Evolutionary conservation across 2,329 filamentous ascomycete genomes (phyloP).

Genomic region (Truncatella angustata): DNA sequence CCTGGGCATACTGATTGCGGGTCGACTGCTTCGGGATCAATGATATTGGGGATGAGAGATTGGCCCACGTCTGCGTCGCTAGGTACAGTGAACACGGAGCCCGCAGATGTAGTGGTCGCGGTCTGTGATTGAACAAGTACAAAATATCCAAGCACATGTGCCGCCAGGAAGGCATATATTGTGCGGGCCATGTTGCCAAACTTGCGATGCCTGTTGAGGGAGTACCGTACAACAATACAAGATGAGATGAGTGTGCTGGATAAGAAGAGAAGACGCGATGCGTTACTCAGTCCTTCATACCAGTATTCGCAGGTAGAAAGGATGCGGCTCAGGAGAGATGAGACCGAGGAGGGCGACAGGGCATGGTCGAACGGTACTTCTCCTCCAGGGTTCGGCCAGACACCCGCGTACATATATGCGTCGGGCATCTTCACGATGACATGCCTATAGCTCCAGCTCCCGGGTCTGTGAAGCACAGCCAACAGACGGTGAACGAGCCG

Average conservation of each 20-base stretch:
- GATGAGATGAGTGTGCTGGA: constrained; percentile 1
- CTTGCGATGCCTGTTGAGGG: not conserved
- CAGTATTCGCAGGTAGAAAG: not conserved
- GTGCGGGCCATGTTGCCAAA: constrained; percentile 10
- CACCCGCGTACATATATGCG: constrained; percentile 2
- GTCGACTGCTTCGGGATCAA: constrained; percentile 61
- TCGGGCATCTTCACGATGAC: constrained; percentile 3
- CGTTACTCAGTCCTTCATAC: constrained; percentile 7
- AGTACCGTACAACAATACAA: constrained; percentile 4
- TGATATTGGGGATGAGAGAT: constrained; percentile 58
- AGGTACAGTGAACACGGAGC: constrained; percentile 42
- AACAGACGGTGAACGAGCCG: not conserved
- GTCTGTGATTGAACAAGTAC: constrained; percentile 6
- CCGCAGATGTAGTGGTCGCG: not conserved
- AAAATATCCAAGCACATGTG: constrained; percentile 8
- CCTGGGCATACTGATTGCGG: constrained; percentile 66
- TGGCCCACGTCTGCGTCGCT: constrained; percentile 42
- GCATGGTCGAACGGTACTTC: not conserved
- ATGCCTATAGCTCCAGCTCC: not conserved
- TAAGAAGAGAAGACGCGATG: constrained; percentile 1
- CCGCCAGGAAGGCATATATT: constrained; percentile 5
- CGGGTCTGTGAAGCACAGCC: not conserved
- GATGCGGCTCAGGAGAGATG: not conserved
- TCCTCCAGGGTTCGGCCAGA: not conserved
- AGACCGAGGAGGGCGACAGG: not conserved